phyloP scores from a whole-genome alignment of 2,329 filamentous ascomycete genomes.

The Fusarium subglutinans region DNA sequence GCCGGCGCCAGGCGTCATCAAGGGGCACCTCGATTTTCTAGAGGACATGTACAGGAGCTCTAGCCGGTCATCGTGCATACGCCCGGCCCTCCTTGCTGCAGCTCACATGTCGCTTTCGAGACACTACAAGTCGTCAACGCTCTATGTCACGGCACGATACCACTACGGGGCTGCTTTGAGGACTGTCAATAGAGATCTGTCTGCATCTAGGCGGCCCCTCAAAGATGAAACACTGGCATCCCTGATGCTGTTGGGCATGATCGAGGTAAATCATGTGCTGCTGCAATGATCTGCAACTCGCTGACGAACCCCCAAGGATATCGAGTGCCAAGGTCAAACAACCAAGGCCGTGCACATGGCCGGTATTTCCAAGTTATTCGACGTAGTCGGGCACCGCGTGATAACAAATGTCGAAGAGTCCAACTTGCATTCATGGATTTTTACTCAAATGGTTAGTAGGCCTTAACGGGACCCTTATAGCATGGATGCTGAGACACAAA shows the following conservation, averaged over 20 bases:
- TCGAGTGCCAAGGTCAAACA: constrained; percentile 26
- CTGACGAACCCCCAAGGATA: constrained; percentile 19
- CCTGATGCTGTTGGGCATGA: constrained; percentile 29
- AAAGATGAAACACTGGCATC: constrained; percentile 24
- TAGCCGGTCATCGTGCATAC: constrained; percentile 14
- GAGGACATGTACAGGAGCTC: constrained; percentile 15
- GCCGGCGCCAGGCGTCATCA: constrained; percentile 8
- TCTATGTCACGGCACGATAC: constrained; percentile 20
- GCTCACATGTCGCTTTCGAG: constrained; percentile 28
- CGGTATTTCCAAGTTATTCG: constrained; percentile 25
- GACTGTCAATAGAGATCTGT: constrained; percentile 24
- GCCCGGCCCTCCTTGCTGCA: constrained; percentile 18
- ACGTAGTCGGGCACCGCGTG: constrained; percentile 17
- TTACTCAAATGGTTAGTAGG: constrained; percentile 26
- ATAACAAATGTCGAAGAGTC: background rate
- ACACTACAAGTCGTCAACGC: constrained; percentile 27
- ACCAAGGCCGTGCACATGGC: constrained; percentile 27
- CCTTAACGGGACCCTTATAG: background rate
- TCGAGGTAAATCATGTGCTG: constrained; percentile 11
- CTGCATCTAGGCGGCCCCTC: constrained; percentile 2
- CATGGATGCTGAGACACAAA: background rate
- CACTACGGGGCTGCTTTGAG: constrained; percentile 24
- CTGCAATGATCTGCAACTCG: background rate
- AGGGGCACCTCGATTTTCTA: constrained; percentile 25
- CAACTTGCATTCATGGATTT: constrained; percentile 17